phyloP scores from a whole-genome alignment of 1,139 yeast genomes.

The Entelexis paramagnoliae region DNA sequence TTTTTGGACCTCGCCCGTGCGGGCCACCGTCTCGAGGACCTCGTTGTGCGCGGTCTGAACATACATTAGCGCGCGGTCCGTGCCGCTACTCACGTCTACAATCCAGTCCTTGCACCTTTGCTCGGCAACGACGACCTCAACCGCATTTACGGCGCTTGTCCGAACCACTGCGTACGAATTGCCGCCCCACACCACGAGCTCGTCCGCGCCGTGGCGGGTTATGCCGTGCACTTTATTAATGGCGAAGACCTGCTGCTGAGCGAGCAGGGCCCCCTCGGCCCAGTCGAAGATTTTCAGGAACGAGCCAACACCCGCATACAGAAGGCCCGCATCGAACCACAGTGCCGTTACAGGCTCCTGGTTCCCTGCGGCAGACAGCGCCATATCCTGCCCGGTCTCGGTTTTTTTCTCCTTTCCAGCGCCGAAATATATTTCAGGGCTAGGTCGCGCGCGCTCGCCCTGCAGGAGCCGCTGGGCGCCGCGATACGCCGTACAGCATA shows the following conservation, averaged over 20 bases:
- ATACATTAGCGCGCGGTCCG: constrained; percentile 27
- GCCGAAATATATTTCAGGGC: constrained; percentile 1
- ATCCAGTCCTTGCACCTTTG: constrained; percentile 11
- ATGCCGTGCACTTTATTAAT: constrained; percentile 77
- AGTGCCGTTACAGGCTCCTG: constrained; percentile 60
- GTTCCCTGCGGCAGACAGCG: constrained; percentile 10
- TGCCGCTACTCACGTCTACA: constrained; percentile 39
- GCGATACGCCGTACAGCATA: constrained; percentile 2
- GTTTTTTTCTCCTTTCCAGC: not conserved
- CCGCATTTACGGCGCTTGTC: constrained; percentile 37
- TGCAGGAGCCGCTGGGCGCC: too few relatives aligned
- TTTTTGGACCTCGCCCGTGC: constrained; percentile 30
- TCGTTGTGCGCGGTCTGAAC: constrained; percentile 75
- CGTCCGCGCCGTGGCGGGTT: constrained; percentile 31
- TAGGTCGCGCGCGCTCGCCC: not conserved
- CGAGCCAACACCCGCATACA: constrained; percentile 74
- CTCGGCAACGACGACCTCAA: constrained; percentile 53
- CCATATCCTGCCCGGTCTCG: constrained; percentile 5
- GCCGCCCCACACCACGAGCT: constrained; percentile 52
- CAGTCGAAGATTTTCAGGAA: constrained; percentile 46
- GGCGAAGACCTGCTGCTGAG: constrained; percentile 43
- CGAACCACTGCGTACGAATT: constrained; percentile 2
- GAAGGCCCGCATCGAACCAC: constrained; percentile 34
- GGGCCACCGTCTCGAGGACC: constrained; percentile 37
- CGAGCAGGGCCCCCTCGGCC: constrained; percentile 35